Evolutionary conservation across 768 basidiomycete genomes (phyloP), one percentile per base, ranked within the genome.

Genomic region (Tephrocybe sp.): DNA sequence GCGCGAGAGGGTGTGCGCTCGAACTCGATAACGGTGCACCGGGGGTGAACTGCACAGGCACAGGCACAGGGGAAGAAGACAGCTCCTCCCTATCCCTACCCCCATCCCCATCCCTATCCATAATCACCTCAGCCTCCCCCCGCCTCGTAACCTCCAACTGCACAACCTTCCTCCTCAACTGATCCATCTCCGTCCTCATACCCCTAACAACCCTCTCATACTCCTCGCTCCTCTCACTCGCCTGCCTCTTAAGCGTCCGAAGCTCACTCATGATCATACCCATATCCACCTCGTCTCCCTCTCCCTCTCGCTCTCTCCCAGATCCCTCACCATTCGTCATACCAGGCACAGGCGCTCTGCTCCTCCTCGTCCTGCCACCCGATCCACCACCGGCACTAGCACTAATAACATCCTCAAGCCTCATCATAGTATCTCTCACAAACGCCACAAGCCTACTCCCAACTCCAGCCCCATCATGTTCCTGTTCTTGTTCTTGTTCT

Each of bases 401-500:
- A 40, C 37, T 50, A 2, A 50, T n/a, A 13, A 41, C 50, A 19
- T 52, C 54, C 6, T 42, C 45, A 12, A 55, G 43, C 11, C 47
- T 43, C 16, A 23, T 27, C 37, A 55, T 39, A 15, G 47, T 55
- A 40, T 51, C 50, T 21, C 45, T 45, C 27, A 52, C 37, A 29
- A 55, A 48, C 27, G 50, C 42, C 30, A 55, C 50, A 19, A 55
- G n/a, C n/a, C n/a, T n/a, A n/a, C n/a, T n/a, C n/a, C n/a, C n/a
- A n/a, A n/a, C n/a, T n/a, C n/a, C n/a, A n/a, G n/a, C n/a, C n/a
- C n/a, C n/a, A n/a, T n/a, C n/a, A n/a, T n/a, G n/a, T n/a, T n/a
- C n/a, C n/a, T n/a, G n/a, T n/a, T n/a, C n/a, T n/a, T n/a, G n/a
- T n/a, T n/a, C n/a, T n/a, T n/a, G n/a, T n/a, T n/a, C n/a, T n/a